These are phyloP conservation scores for Colletotrichum coccodes DNA, from an alignment of 2,329 filamentous ascomycete genomes.

Conservation along the genomic window DNA sequence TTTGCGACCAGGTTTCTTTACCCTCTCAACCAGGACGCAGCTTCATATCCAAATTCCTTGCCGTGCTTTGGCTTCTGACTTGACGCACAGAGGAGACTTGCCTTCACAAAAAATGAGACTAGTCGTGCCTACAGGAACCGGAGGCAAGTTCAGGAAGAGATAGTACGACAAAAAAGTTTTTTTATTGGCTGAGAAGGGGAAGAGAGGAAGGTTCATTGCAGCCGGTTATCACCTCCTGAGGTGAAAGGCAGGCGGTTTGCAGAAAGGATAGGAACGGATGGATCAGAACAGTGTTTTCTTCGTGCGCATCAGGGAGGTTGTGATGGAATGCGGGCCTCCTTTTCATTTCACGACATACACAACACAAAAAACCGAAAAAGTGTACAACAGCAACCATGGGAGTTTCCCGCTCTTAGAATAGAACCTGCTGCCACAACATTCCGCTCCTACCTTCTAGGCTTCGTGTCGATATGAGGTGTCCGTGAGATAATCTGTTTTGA, in stretches of 20 bases:
- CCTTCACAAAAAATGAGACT: neutral
- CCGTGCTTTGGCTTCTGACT: neutral
- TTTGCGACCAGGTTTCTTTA: neutral
- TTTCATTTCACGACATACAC: neutral
- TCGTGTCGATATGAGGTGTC: neutral
- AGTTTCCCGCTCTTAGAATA: slow-evolving; percentile 8
- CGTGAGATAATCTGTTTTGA: neutral
- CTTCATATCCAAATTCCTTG: neutral
- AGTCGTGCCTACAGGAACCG: neutral
- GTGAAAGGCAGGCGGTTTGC: neutral
- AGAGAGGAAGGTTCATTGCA: neutral
- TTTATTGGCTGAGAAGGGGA: neutral
- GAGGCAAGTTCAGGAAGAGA: neutral
- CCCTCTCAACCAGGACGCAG: neutral
- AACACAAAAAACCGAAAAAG: neutral
- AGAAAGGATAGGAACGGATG: neutral
- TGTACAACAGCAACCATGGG: slow-evolving; percentile 21
- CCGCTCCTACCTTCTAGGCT: neutral
- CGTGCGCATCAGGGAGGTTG: neutral
- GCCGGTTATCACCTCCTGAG: neutral
- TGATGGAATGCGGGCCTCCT: slow-evolving; percentile 11
- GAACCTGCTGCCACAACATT: slow-evolving; percentile 9
- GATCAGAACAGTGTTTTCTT: neutral
- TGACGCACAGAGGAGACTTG: neutral
- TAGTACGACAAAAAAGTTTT: neutral